These are phyloP conservation scores for Trametes cubensis DNA, from an alignment of 768 basidiomycete genomes.

Conservation along the genomic window DNA sequence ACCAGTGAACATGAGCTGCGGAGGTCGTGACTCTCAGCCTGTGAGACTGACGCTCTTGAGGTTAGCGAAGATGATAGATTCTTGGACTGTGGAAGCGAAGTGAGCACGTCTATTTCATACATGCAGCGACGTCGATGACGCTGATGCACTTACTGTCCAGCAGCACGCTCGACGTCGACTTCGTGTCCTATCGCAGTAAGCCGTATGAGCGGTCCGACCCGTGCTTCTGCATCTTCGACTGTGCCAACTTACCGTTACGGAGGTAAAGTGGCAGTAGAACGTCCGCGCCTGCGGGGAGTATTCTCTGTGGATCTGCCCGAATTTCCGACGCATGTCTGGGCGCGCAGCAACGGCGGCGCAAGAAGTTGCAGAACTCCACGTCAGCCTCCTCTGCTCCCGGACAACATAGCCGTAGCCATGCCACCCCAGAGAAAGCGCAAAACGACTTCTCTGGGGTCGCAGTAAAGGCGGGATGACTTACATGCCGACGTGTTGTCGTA, in stretches of 20 bases:
- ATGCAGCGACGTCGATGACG: not conserved
- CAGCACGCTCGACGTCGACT: slow-evolving; percentile 57
- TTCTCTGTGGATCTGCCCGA: slow-evolving; percentile 59
- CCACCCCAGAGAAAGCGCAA: too few relatives aligned
- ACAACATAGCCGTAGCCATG: too few relatives aligned
- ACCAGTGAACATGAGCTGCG: not conserved
- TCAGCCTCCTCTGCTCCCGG: not conserved
- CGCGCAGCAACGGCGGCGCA: not conserved
- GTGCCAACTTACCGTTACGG: slow-evolving; percentile 60
- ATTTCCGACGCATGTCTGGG: slow-evolving; percentile 73
- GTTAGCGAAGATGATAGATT: slow-evolving; percentile 65
- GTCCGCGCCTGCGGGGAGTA: slow-evolving; percentile 55
- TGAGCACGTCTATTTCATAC: slow-evolving; percentile 5
- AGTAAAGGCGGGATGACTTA: slow-evolving; percentile 39
- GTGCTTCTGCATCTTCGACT: slow-evolving; percentile 13
- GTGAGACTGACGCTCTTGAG: slow-evolving; percentile 45
- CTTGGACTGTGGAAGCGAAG: slow-evolving; percentile 54
- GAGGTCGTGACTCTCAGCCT: slow-evolving; percentile 3
- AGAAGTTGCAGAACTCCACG: slow-evolving; percentile 1
- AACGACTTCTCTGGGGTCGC: not conserved
- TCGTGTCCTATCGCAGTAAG: slow-evolving; percentile 50
- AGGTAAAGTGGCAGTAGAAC: slow-evolving; percentile 74
- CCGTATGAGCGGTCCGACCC: not conserved
- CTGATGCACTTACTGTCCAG: slow-evolving; percentile 49
- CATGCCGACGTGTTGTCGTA: slow-evolving; percentile 63